Evolutionary conservation across 108 stramenopile species (phyloP).

Genomic region (Discostella stelligeroides): DNA sequence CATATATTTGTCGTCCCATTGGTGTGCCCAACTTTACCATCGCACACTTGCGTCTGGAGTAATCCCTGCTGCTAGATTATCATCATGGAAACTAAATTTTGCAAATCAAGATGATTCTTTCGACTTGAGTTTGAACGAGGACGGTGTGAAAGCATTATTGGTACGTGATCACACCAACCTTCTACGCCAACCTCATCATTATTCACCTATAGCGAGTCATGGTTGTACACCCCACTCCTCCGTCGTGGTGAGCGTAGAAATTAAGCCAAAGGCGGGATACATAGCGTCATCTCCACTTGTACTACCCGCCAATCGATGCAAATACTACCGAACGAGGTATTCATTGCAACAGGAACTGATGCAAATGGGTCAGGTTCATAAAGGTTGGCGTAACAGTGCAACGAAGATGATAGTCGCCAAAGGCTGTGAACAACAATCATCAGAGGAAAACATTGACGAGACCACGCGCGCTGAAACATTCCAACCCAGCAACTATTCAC

Average conservation of each 20-base stretch:
- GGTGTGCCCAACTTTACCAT: conserved; percentile 27
- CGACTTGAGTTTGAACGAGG: not conserved
- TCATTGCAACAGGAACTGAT: conserved; percentile 56
- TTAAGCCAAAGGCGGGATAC: conserved; percentile 85
- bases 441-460: not conserved
- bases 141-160: conserved; percentile 30
- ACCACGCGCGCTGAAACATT: conserved; percentile 12
- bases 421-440: not conserved
- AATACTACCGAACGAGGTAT: conserved; percentile 59
- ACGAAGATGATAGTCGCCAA: conserved; percentile 25
- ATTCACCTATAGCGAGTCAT: not conserved
- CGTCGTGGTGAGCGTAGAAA: conserved; percentile 45
- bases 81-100: conserved; percentile 28
- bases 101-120: not conserved
- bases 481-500: conserved; percentile 45
- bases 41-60: conserved; percentile 22
- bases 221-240: too few species aligned
- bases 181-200: conserved; percentile 17
- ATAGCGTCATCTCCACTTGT: conserved; percentile 68
- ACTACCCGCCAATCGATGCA: conserved; percentile 55
- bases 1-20: conserved; percentile 20
- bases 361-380: conserved; percentile 40
- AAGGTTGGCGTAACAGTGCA: conserved; percentile 49
- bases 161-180: conserved; percentile 43
- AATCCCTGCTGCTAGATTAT: conserved; percentile 36